Evolutionary conservation across 306 rosid species (phyloP).

Genomic region (Myrica gale): DNA sequence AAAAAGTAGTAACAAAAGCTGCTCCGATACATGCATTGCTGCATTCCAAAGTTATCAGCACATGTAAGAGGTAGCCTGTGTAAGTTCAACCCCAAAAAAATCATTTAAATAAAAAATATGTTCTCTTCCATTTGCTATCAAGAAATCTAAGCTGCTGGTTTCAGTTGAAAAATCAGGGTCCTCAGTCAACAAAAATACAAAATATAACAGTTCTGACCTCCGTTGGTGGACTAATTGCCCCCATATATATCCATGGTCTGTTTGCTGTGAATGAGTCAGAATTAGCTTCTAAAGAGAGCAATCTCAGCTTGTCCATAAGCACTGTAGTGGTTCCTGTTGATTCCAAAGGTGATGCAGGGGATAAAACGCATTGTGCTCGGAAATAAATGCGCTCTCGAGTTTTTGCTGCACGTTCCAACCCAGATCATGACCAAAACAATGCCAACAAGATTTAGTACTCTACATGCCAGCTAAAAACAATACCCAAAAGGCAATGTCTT

Average conservation of each 20-base stretch:
- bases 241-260: conserved; percentile 56
- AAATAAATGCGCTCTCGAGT: conserved; percentile 45
- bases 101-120: background rate
- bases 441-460: background rate
- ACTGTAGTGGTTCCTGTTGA: conserved; percentile 42
- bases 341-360: conserved; percentile 53
- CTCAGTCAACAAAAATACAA: background rate
- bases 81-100: background rate
- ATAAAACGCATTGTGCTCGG: conserved; percentile 57
- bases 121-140: background rate
- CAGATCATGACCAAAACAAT: conserved; percentile 17
- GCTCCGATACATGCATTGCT: background rate
- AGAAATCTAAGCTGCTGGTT: background rate
- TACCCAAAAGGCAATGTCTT: too few relatives aligned
- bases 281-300: conserved; percentile 43
- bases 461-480: background rate
- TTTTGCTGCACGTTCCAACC: conserved; percentile 56
- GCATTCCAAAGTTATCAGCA: background rate
- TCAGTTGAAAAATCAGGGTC: background rate
- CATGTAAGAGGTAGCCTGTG: background rate
- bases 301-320: conserved; percentile 56
- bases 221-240: conserved; percentile 36
- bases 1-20: background rate
- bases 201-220: conserved; percentile 40
- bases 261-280: conserved; percentile 40